Conservation (phyloP, 352 stramenopile genomes). For the Globisporangium heterothallicum region DNA sequence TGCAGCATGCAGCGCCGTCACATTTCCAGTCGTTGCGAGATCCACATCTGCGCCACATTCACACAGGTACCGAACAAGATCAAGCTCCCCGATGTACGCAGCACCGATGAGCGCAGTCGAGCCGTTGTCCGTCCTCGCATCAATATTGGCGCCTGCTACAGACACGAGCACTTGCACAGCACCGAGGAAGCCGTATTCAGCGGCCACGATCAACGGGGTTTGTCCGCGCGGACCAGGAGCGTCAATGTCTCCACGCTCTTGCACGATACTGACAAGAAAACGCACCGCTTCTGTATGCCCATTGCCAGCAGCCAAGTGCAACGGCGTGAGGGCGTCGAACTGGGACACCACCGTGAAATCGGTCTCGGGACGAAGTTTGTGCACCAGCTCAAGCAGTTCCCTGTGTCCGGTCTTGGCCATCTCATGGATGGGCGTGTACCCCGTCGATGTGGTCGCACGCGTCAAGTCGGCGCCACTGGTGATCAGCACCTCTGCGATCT, state of each 20-base stretch:
- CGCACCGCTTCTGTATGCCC: not conserved
- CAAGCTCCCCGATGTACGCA: not conserved
- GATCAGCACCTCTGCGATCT: not conserved
- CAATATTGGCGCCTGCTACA: not conserved
- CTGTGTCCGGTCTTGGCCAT: slow-evolving; percentile 5
- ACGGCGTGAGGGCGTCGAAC: not conserved
- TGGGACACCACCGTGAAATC: not conserved
- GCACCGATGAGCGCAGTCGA: slow-evolving; percentile 2
- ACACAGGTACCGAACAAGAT: not conserved
- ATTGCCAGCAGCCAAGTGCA: slow-evolving; percentile 3
- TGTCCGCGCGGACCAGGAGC: not conserved
- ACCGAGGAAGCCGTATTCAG: not conserved
- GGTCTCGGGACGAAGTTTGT: not conserved
- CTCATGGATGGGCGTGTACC: slow-evolving; percentile 2
- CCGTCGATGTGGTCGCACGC: not conserved
- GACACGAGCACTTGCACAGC: not conserved
- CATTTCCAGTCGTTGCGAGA: not conserved
- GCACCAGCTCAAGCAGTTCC: not conserved
- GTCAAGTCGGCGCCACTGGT: not conserved
- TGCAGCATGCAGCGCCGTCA: slow-evolving; percentile 4
- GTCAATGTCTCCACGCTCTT: not conserved
- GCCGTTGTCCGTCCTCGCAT: slow-evolving; percentile 1
- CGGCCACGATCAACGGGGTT: slow-evolving; percentile 1
- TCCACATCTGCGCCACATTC: slow-evolving; percentile 3
- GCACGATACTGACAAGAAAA: slow-evolving; percentile 1